A percentile compares a stretch with the other conserved stretches of the same genome.
Evolutionary conservation across 2,329 filamentous ascomycete species (phyloP).

Genomic region (Pezicula carpinea): DNA sequence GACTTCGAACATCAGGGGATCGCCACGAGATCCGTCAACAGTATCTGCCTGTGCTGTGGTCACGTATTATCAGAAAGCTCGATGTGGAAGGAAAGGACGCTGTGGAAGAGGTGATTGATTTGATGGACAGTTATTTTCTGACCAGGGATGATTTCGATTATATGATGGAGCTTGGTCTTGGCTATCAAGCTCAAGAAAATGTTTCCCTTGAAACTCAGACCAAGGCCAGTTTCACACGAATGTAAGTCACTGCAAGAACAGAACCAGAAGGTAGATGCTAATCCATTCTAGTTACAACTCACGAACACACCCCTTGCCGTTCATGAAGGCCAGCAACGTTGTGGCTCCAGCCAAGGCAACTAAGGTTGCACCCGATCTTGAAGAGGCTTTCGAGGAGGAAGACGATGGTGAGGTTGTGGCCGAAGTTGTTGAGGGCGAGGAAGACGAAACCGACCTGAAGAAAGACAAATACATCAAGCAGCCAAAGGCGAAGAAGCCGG

Average conservation of each 20-base stretch:
- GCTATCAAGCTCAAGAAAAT: constrained; percentile 69
- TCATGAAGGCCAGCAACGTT: constrained; percentile 87
- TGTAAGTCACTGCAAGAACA: constrained; percentile 50
- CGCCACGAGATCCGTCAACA: constrained; percentile 91
- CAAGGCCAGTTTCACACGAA: constrained; percentile 83
- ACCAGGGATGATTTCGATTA: constrained; percentile 94
- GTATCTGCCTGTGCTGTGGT: constrained; percentile 86
- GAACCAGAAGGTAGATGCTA: neutral
- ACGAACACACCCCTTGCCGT: constrained; percentile 83
- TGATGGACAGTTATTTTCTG: constrained; percentile 97
- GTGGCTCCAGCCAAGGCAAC: constrained; percentile 65
- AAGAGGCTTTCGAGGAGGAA: constrained; percentile 92
- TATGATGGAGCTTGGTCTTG: constrained; percentile 86
- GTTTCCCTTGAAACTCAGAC: constrained; percentile 79
- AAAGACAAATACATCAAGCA: constrained; percentile 96
- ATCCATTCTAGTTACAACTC: constrained; percentile 65
- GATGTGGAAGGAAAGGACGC: constrained; percentile 76
- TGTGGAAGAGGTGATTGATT: constrained; percentile 77
- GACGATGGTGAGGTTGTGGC: constrained; percentile 66
- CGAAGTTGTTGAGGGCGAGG: constrained; percentile 50
- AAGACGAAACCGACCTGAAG: constrained; percentile 75
- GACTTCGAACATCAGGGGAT: constrained; percentile 82
- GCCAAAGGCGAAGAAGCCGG: constrained; percentile 67
- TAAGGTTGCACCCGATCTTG: constrained; percentile 82
- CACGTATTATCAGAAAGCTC: constrained; percentile 69